Conservation (phyloP, 1,284 basidiomycete genomes). For the Marasmius tenuissimus region DNA sequence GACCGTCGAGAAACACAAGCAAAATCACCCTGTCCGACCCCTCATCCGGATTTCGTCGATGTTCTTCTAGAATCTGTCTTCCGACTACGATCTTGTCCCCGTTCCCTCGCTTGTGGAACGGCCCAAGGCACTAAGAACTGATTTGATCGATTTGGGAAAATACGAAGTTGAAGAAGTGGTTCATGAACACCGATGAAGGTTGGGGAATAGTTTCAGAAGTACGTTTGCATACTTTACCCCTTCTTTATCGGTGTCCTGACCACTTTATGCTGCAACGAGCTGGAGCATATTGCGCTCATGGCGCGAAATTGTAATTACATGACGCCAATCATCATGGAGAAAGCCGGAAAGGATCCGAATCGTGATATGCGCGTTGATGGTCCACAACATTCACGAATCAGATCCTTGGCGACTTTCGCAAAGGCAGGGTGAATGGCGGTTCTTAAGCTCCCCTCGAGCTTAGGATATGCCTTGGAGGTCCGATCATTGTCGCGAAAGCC, state of each 20-base stretch:
- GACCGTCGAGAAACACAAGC: constrained; percentile 65
- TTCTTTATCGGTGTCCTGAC: constrained; percentile 11
- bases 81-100: constrained; percentile 74
- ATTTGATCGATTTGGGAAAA: constrained; percentile 36
- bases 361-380: too few relatives aligned
- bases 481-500: too few relatives aligned
- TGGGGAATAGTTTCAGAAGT: constrained; percentile 84
- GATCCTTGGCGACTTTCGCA: too few relatives aligned
- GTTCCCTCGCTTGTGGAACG: constrained; percentile 53
- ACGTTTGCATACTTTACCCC: constrained; percentile 30
- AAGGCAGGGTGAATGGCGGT: too few relatives aligned
- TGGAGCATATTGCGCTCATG: constrained; percentile 83
- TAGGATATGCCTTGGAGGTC: too few relatives aligned
- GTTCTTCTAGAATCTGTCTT: constrained; percentile 92
- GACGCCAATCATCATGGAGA: too few relatives aligned
- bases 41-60: constrained; percentile 90
- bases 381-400: too few relatives aligned
- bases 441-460: too few relatives aligned
- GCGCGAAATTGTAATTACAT: too few relatives aligned
- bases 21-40: constrained; percentile 65
- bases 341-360: too few relatives aligned
- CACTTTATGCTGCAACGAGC: constrained; percentile 70
- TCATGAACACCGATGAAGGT: constrained; percentile 83
- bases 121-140: constrained; percentile 39
- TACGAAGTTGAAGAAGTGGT: constrained; percentile 42